phyloP scores from a whole-genome alignment of 345 rosid species.

The Brassica carinata region DNA sequence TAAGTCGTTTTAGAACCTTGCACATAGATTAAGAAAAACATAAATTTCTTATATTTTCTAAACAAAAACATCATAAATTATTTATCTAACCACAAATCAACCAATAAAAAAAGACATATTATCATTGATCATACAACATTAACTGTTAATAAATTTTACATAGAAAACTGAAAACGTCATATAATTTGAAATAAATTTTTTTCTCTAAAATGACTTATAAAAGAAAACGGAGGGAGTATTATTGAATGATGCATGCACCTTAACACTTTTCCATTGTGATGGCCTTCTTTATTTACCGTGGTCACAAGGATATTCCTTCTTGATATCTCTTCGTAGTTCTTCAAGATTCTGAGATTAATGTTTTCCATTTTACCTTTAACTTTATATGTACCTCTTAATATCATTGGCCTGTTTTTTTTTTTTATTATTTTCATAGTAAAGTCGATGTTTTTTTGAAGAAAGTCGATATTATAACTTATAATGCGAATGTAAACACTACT shows the following conservation, averaged over 20 bases:
- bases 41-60: too few relatives aligned
- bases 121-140: too few relatives aligned
- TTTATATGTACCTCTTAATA: not conserved
- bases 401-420: not conserved
- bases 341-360: not conserved
- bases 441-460: not conserved
- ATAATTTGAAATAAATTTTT: too few relatives aligned
- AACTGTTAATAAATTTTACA: too few relatives aligned
- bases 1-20: too few relatives aligned
- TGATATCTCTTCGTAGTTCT: conserved; percentile 3
- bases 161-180: too few relatives aligned
- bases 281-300: conserved; percentile 32
- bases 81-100: too few relatives aligned
- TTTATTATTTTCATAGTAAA: not conserved
- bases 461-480: not conserved
- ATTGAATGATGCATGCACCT: conserved; percentile 25
- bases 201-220: too few relatives aligned
- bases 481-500: not conserved
- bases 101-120: too few relatives aligned
- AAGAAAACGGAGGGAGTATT: too few relatives aligned
- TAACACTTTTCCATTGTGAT: conserved; percentile 5
- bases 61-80: too few relatives aligned
- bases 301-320: conserved; percentile 5
- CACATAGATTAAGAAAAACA: too few relatives aligned
- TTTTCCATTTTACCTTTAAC: conserved; percentile 9